Base-by-base conservation (phyloP, 805 yeast genomes). In the Starmerella gropengiesseri region DNA sequence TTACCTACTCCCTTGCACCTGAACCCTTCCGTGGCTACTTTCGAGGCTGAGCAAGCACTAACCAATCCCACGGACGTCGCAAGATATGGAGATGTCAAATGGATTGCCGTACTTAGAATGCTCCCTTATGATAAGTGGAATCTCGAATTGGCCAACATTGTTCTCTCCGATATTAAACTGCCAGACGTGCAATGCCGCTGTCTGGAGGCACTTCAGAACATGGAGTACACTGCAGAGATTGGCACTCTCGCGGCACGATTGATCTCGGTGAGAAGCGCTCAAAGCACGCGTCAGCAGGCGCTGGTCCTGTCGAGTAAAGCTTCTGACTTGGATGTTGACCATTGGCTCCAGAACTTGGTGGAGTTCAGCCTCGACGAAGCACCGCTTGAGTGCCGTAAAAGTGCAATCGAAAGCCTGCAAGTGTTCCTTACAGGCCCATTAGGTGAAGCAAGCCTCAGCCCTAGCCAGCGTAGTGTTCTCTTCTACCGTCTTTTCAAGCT, bases 331-430 rank as follows among this genome's bases (percentile, higher is more conserved):
- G 18, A 32, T 11, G 7, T 21, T 7, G 21, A 25, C n/a, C 13
- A 45, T 5, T 62, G 70, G 67, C 28, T 62, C 12, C 18, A 37
- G 0, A 36, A 58, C 7, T 51, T 71, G 2, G 35, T 40, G 7
- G 37, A 50, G 25, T 61, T 59, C 43, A 44, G 66, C 8, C 48
- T 59, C 16, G 82, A 75, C 32, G 66, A 62, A 4, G 56, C 60
- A 16, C 73, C 75, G n/a, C 62, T 58, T 34, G 60, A 69, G 9
- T 55, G 67, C 18, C 63, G 82, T 38, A 40, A 58, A n/a, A 59
- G 77, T 0, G 67, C 77, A 0, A 55, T 71, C 29, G 57, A 54
- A 2, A 70, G 81, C 0, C 50, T 73, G 4, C 47, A 59, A 20
- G 62, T 66, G 18, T 69, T 56, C 41, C 40, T 55, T 5, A 13